Percentiles rank a stretch among this genome's conserved stretches.
phyloP scores from a whole-genome alignment of 1,284 basidiomycete genomes.

The Ceratobasidium sp. region DNA sequence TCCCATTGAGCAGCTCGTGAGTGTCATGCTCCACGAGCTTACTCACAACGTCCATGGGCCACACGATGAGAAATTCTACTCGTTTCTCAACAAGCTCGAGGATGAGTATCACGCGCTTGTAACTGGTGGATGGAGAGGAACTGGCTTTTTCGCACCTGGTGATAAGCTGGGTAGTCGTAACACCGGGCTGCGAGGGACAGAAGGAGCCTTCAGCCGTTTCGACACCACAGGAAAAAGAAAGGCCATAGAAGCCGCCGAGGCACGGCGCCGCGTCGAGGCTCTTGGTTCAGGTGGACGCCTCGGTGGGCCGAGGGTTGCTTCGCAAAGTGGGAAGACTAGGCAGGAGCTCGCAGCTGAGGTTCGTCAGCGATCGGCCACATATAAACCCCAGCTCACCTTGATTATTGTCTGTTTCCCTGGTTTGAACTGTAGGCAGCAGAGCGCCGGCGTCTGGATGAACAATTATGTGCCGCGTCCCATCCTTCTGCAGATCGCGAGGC shows the following conservation, averaged over 20 bases:
- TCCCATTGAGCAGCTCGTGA: conserved; percentile 78
- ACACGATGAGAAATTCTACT: conserved; percentile 85
- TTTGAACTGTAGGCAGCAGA: conserved; percentile 75
- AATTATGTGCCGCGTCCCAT: conserved; percentile 66
- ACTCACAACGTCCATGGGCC: conserved; percentile 90
- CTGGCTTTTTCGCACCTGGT: conserved; percentile 86
- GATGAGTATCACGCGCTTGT: conserved; percentile 85
- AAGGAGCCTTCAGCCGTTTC: conserved; percentile 69
- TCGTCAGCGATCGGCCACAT: conserved; percentile 53
- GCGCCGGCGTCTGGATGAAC: conserved; percentile 77
- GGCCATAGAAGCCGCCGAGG: conserved; percentile 35
- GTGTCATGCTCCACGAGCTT: conserved; percentile 91
- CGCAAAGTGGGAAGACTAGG: conserved; percentile 66
- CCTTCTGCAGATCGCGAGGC: conserved; percentile 40
- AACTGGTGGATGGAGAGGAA: conserved; percentile 81
- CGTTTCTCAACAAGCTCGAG: conserved; percentile 79
- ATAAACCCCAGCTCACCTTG: background rate
- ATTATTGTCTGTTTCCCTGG: background rate
- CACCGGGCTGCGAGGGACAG: conserved; percentile 66
- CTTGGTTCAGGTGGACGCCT: conserved; percentile 46
- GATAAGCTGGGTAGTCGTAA: conserved; percentile 72
- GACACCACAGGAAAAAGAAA: conserved; percentile 28
- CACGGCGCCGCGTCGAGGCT: conserved; percentile 56
- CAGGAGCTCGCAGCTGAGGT: conserved; percentile 84
- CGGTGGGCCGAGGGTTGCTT: conserved; percentile 49